These are phyloP conservation scores for Blastocystis sp. DNA, from an alignment of 352 stramenopile species.

Conservation along the genomic window DNA sequence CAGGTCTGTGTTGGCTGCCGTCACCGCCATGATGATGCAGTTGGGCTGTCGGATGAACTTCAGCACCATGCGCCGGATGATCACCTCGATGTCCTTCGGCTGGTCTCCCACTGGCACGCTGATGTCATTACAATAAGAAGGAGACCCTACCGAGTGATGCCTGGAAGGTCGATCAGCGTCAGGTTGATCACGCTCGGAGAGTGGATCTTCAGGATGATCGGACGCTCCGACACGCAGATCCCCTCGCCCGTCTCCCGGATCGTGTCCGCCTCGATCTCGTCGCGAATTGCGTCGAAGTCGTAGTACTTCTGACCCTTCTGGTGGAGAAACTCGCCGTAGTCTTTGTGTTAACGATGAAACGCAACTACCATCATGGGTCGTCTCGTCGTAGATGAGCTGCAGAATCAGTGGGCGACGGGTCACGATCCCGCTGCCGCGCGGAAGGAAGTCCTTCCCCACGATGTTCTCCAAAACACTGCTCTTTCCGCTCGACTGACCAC, in stretches of 20 bases:
- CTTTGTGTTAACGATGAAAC: constrained; percentile 67
- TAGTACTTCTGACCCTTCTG: constrained; percentile 80
- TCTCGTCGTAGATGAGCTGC: constrained; percentile 71
- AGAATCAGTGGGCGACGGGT: constrained; percentile 90
- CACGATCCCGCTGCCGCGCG: constrained; percentile 89
- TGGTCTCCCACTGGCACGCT: constrained; percentile 92
- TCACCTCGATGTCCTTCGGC: constrained; percentile 94
- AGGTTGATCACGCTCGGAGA: constrained; percentile 90
- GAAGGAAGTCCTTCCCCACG: constrained; percentile 81
- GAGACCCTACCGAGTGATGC: no score
- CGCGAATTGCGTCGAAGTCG: constrained; percentile 85
- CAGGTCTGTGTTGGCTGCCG: constrained; percentile 92
- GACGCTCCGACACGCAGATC: constrained; percentile 58
- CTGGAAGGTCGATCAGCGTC: constrained; percentile 94
- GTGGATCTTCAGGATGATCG: constrained; percentile 96
- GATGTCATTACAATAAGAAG: no score
- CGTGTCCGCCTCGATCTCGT: background rate
- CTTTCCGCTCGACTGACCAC: constrained; percentile 66
- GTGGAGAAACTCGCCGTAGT: constrained; percentile 97
- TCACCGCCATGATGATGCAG: constrained; percentile 95
- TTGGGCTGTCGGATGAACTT: constrained; percentile 96
- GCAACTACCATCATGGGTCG: background rate
- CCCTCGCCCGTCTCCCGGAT: background rate
- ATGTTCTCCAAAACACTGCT: constrained; percentile 66
- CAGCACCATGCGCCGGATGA: constrained; percentile 93